Evolutionary conservation across 257 asterid species (phyloP).

Genomic region (Ilex aquifolium): DNA sequence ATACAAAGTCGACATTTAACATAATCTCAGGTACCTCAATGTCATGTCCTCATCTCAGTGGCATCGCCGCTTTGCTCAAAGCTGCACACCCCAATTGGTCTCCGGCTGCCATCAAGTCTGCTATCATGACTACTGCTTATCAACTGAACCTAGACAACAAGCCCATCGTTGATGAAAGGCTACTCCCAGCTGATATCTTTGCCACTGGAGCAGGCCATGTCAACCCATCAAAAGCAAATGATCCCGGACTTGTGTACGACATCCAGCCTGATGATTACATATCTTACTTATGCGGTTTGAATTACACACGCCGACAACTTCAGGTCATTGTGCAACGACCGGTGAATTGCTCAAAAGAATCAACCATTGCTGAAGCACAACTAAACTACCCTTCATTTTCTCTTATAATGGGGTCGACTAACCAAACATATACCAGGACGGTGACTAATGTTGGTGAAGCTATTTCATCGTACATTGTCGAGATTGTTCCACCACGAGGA

Average conservation of each 20-base stretch:
- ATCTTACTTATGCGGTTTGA: constrained; percentile 41
- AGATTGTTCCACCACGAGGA: too few species aligned
- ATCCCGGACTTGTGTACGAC: constrained; percentile 53
- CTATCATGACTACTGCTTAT: constrained; percentile 52
- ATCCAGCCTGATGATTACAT: constrained; percentile 32
- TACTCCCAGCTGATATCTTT: constrained; percentile 23
- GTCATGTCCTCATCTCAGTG: constrained; percentile 31
- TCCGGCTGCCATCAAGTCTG: constrained; percentile 45
- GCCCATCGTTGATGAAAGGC: constrained; percentile 28
- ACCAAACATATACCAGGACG: too few species aligned
- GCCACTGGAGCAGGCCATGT: constrained; percentile 49
- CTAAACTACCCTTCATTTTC: too few species aligned
- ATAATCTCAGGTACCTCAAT: constrained; percentile 32
- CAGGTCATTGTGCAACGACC: neutral
- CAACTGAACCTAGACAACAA: constrained; percentile 13
- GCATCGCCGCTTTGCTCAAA: constrained; percentile 33
- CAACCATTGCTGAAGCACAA: too few species aligned
- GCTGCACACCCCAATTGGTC: constrained; percentile 41
- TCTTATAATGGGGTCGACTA: too few species aligned
- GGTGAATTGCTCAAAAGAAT: too few species aligned
- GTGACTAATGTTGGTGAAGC: too few species aligned
- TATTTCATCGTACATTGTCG: too few species aligned
- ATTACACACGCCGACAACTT: constrained; percentile 25
- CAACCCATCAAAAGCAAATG: constrained; percentile 34
- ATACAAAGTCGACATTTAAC: constrained; percentile 18